Percentiles rank a stretch among this genome's conserved stretches.
phyloP scores from a whole-genome alignment of 2,329 filamentous ascomycete genomes.

The Colletotrichum lindemuthianum region DNA sequence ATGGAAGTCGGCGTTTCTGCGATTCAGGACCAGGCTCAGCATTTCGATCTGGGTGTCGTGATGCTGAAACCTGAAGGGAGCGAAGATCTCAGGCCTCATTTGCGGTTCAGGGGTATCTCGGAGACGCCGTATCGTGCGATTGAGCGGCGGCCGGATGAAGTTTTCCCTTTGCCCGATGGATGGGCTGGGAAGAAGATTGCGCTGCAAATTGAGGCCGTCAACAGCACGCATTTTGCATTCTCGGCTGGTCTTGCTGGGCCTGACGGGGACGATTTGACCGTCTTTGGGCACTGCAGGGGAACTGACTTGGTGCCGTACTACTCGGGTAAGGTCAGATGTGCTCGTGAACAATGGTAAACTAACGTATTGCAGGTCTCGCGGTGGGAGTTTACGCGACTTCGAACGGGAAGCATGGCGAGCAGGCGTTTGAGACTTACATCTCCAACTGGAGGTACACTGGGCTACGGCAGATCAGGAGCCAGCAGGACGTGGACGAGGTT shows the following conservation, averaged over 20 bases:
- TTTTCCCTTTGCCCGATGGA: constrained; percentile 14
- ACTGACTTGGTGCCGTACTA: constrained; percentile 36
- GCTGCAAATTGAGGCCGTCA: constrained; percentile 30
- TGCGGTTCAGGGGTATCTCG: constrained; percentile 37
- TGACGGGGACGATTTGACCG: not conserved
- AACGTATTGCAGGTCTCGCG: constrained; percentile 1
- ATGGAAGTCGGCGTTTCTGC: constrained; percentile 64
- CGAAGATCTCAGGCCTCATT: constrained; percentile 8
- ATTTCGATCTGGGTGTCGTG: constrained; percentile 58
- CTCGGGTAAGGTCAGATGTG: constrained; percentile 21
- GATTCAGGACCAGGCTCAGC: constrained; percentile 64
- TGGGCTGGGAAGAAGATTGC: constrained; percentile 26
- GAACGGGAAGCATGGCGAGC: constrained; percentile 35
- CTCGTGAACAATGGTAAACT: constrained; percentile 35
- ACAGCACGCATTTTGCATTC: constrained; percentile 33
- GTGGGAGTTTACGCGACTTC: constrained; percentile 30
- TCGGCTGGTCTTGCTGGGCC: constrained; percentile 13
- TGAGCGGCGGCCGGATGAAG: constrained; percentile 7
- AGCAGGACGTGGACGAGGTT: constrained; percentile 12
- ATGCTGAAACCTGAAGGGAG: constrained; percentile 40
- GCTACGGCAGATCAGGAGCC: constrained; percentile 18
- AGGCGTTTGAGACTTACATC: constrained; percentile 34
- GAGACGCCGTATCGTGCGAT: constrained; percentile 32
- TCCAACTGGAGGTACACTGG: constrained; percentile 28
- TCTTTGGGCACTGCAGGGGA: constrained; percentile 32